Percentiles rank a stretch among this genome's conserved stretches.
Evolutionary conservation across 352 stramenopile species (phyloP).

Genomic region (Phytophthora citrophthora): DNA sequence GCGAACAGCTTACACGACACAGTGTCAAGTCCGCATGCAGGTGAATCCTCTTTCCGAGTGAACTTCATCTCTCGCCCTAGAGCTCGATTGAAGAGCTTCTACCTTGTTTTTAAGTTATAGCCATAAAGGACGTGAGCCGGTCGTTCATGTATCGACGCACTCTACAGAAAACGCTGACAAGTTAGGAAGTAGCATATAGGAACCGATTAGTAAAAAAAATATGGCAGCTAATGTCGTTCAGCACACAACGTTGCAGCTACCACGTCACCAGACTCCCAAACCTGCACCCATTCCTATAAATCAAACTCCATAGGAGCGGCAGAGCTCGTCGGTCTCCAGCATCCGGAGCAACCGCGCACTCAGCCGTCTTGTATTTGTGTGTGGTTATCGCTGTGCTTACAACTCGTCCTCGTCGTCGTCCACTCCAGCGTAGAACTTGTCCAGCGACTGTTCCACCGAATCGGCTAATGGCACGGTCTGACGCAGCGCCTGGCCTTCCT

Average conservation of each 20-base stretch:
- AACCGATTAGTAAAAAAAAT: slow-evolving; percentile 23
- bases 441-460: slow-evolving; percentile 67
- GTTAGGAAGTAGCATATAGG: slow-evolving; percentile 3
- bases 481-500: slow-evolving; percentile 67
- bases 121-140: slow-evolving; percentile 1
- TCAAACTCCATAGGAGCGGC: slow-evolving; percentile 26
- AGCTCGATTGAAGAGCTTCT: slow-evolving; percentile 31
- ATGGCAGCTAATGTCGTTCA: slow-evolving; percentile 7
- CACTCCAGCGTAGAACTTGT: slow-evolving; percentile 83
- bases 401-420: slow-evolving; percentile 75
- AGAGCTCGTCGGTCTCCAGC: not conserved
- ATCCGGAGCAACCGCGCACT: not conserved
- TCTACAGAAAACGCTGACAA: too few species aligned
- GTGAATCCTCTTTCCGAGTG: slow-evolving; percentile 61
- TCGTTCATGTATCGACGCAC: too few species aligned
- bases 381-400: slow-evolving; percentile 14
- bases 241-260: not conserved
- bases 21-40: slow-evolving; percentile 85
- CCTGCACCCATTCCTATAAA: slow-evolving; percentile 10
- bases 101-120: slow-evolving; percentile 43
- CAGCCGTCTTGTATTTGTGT: slow-evolving; percentile 26
- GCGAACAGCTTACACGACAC: slow-evolving; percentile 82
- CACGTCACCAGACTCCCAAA: too few species aligned
- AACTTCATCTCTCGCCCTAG: not conserved
- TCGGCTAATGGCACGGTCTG: slow-evolving; percentile 40